phyloP scores from a whole-genome alignment of 352 stramenopile genomes.

The Globisporangium mamillatum region DNA sequence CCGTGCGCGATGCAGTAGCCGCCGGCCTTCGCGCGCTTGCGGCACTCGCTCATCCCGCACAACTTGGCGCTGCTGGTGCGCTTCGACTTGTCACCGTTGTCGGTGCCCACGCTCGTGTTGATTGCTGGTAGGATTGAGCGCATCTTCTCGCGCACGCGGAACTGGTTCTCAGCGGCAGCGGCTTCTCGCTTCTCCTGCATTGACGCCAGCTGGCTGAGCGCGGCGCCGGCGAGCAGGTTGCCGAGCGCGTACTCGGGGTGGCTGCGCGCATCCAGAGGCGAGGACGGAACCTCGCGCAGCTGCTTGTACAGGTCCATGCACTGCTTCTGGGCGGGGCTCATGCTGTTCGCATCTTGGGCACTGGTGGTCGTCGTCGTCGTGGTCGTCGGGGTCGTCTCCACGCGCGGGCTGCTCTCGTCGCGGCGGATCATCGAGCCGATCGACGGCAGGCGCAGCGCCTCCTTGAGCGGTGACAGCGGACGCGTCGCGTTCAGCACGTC shows the following conservation, averaged over 20 bases:
- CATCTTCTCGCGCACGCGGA: conserved; percentile 20
- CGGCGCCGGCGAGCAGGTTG: conserved; percentile 44
- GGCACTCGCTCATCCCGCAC: conserved; percentile 70
- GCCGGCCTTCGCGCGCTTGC: conserved; percentile 77
- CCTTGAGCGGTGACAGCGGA: conserved; percentile 38
- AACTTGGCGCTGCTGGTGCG: conserved; percentile 67
- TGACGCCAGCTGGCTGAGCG: conserved; percentile 44
- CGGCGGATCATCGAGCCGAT: conserved; percentile 70
- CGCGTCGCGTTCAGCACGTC: conserved; percentile 49
- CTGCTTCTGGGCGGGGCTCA: conserved; percentile 60
- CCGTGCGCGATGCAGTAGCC: conserved; percentile 81
- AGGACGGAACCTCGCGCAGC: conserved; percentile 33
- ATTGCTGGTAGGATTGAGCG: conserved; percentile 26
- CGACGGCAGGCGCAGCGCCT: conserved; percentile 47
- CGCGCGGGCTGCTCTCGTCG: conserved; percentile 28
- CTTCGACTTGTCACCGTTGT: conserved; percentile 36
- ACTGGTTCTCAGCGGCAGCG: conserved; percentile 1
- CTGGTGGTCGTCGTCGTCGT: conserved; percentile 15
- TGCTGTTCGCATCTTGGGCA: conserved; percentile 9
- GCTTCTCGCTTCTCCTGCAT: conserved; percentile 27
- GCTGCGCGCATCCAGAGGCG: conserved; percentile 18
- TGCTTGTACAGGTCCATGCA: conserved; percentile 68
- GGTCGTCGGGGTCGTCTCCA: background rate
- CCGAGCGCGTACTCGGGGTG: conserved; percentile 34
- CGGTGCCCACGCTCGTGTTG: conserved; percentile 10